A percentile compares a stretch with the other conserved stretches of the same genome.
Evolutionary conservation across 1,139 yeast genomes (phyloP).

Genomic region (Geotrichum phurueaensis): DNA sequence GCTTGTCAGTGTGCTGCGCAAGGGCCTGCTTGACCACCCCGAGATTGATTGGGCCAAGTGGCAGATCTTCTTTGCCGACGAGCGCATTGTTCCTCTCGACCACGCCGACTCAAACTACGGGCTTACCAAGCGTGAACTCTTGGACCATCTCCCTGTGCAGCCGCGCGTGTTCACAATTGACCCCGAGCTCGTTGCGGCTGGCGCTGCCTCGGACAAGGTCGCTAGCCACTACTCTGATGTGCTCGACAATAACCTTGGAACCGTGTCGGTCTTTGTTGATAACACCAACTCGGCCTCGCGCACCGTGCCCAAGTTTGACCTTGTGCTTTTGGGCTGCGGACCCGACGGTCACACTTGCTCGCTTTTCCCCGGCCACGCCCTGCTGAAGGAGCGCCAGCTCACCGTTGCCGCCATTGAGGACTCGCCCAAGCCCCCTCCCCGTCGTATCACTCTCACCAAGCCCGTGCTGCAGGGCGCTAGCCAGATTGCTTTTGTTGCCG

Average conservation of each 20-base stretch:
- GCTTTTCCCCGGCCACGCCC: conserved; percentile 50
- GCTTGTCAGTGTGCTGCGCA: conserved; percentile 65
- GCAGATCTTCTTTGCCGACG: conserved; percentile 69
- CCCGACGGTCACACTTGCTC: conserved; percentile 78
- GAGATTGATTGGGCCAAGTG: conserved; percentile 59
- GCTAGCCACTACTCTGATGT: conserved; percentile 8
- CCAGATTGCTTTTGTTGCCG: conserved; percentile 76
- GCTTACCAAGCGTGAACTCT: conserved; percentile 52
- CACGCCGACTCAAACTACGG: conserved; percentile 68
- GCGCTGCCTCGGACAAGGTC: conserved; percentile 18
- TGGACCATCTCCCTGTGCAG: conserved; percentile 36
- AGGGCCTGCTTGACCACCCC: conserved; percentile 58
- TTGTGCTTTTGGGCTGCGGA: conserved; percentile 66
- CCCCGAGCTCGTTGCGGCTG: conserved; percentile 49
- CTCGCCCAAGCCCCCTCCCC: conserved; percentile 75
- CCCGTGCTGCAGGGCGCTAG: conserved; percentile 53
- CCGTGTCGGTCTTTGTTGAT: conserved; percentile 9
- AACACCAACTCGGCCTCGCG: conserved; percentile 6
- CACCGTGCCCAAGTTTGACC: conserved; percentile 41
- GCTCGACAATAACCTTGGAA: conserved; percentile 1
- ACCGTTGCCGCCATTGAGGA: conserved; percentile 45
- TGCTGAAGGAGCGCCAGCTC: conserved; percentile 29
- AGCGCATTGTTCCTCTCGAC: conserved; percentile 61
- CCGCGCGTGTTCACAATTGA: conserved; percentile 51
- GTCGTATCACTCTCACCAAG: conserved; percentile 66